Evolutionary conservation across 2,329 filamentous ascomycete genomes (phyloP).

Genomic region (Lasiodiplodia sp.): DNA sequence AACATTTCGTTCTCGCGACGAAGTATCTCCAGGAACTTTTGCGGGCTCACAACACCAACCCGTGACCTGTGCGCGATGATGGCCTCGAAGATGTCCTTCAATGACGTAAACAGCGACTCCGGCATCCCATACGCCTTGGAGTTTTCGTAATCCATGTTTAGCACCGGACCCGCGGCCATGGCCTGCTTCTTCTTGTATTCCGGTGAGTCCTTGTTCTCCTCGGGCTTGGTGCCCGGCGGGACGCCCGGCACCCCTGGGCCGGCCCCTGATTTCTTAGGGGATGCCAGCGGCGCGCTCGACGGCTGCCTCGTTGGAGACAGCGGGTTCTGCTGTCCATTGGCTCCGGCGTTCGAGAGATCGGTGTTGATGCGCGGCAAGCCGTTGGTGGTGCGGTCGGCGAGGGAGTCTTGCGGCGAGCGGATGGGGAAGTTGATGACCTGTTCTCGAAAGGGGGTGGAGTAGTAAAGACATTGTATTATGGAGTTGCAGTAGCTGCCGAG

Average conservation of each 20-base stretch:
- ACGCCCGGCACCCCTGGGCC: slow-evolving; percentile 59
- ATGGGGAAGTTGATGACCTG: slow-evolving; percentile 90
- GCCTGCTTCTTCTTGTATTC: slow-evolving; percentile 99
- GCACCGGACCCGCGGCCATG: slow-evolving; percentile 82
- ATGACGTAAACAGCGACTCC: slow-evolving; percentile 89
- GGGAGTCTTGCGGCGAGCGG: slow-evolving; percentile 71
- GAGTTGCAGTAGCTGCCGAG: slow-evolving; percentile 90
- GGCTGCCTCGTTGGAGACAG: slow-evolving; percentile 62
- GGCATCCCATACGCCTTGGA: slow-evolving; percentile 85
- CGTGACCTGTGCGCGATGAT: slow-evolving; percentile 81
- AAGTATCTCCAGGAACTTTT: slow-evolving; percentile 92
- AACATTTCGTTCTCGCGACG: slow-evolving; percentile 98
- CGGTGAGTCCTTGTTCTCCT: slow-evolving; percentile 92
- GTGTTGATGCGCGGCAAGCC: slow-evolving; percentile 49
- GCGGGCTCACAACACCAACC: slow-evolving; percentile 89
- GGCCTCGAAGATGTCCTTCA: slow-evolving; percentile 96
- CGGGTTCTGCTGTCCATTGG: slow-evolving; percentile 47
- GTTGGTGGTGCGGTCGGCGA: slow-evolving; percentile 62
- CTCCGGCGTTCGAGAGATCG: slow-evolving; percentile 45
- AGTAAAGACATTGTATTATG: slow-evolving; percentile 95
- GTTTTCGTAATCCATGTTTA: slow-evolving; percentile 85
- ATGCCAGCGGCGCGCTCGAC: slow-evolving; percentile 39
- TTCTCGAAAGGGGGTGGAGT: slow-evolving; percentile 92
- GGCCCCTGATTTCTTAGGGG: slow-evolving; percentile 49
- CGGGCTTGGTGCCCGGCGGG: slow-evolving; percentile 71